Conservation (phyloP, 1,139 yeast genomes). For the Lodderomyces metapsilosis region DNA sequence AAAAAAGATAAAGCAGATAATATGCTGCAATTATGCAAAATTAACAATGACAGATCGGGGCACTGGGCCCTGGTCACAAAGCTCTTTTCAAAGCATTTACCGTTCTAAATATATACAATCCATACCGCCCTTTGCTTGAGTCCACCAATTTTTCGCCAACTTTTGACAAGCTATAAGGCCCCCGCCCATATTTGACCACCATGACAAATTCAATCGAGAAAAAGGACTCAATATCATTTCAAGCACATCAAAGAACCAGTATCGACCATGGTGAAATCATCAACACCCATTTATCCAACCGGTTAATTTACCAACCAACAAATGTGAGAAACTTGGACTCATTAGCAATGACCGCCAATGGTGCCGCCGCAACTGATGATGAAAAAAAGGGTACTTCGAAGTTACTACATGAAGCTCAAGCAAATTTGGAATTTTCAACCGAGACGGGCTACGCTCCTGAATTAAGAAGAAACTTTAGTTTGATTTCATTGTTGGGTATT, state of each 20-base stretch:
- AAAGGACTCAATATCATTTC: conserved; percentile 1
- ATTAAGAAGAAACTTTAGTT: conserved; percentile 47
- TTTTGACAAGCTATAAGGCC: no score
- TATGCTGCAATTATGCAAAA: no score
- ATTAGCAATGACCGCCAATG: conserved; percentile 5
- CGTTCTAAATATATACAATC: no score
- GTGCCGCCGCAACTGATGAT: conserved; percentile 12
- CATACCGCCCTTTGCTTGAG: no score
- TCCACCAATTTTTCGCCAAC: no score
- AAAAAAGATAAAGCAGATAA: no score
- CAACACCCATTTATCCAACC: conserved; percentile 17
- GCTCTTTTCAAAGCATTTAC: no score
- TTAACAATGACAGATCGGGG: no score
- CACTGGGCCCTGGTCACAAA: no score
- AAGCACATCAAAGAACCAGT: conserved; percentile 19
- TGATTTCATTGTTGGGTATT: conserved; percentile 57
- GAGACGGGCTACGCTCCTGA: conserved; percentile 39
- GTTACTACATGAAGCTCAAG: conserved; percentile 30
- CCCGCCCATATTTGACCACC: no score
- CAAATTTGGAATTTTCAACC: conserved; percentile 29
- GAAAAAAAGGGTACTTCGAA: conserved; percentile 17
- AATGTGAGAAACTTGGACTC: conserved; percentile 13
- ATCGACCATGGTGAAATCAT: conserved; percentile 20
- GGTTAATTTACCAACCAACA: conserved; percentile 7
- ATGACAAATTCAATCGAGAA: conserved; percentile 10